Percentiles rank a stretch among this genome's conserved stretches.
These are phyloP conservation scores for Cutaneotrichosporon cyanovorans DNA, from an alignment of 1,284 basidiomycete species.

Conservation along the genomic window DNA sequence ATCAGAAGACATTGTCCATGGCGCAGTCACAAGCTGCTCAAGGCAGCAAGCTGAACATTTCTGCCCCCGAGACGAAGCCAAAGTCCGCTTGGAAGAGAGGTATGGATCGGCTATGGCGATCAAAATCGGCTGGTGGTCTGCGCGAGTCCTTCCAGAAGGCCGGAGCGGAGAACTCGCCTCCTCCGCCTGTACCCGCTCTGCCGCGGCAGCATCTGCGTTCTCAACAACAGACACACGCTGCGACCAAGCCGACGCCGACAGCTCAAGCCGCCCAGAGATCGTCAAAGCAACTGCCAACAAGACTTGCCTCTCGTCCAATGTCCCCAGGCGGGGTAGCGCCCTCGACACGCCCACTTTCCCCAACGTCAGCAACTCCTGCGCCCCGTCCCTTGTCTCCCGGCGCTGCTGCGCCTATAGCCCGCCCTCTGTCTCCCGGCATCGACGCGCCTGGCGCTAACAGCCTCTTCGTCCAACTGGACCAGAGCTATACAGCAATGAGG, in stretches of 20 bases:
- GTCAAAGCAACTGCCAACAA: too few relatives aligned
- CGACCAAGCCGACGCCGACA: neutral
- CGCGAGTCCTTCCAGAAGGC: conserved; percentile 19
- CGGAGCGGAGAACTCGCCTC: conserved; percentile 7
- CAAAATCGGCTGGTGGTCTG: conserved; percentile 34
- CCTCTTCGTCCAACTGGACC: conserved; percentile 3
- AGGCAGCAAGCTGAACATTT: too few relatives aligned
- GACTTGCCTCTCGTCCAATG: too few relatives aligned
- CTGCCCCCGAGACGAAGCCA: neutral
- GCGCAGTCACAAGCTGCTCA: too few relatives aligned
- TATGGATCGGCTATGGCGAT: conserved; percentile 37
- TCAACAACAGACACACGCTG: neutral
- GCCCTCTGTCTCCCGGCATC: too few relatives aligned
- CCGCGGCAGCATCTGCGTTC: conserved; percentile 5
- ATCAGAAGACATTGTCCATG: too few relatives aligned
- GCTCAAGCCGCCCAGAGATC: neutral
- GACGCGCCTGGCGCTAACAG: neutral
- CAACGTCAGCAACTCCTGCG: too few relatives aligned
- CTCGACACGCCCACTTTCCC: too few relatives aligned
- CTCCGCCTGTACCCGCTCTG: conserved; percentile 23
- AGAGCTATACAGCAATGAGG: conserved; percentile 3
- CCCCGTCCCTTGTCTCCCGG: neutral
- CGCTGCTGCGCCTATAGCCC: too few relatives aligned
- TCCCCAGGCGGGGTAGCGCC: too few relatives aligned
- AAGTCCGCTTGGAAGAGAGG: conserved; percentile 36